Evolutionary conservation across 1,139 yeast genomes (phyloP), one percentile per base, ranked within the genome.

Genomic region (Blastobotrys proliferans): DNA sequence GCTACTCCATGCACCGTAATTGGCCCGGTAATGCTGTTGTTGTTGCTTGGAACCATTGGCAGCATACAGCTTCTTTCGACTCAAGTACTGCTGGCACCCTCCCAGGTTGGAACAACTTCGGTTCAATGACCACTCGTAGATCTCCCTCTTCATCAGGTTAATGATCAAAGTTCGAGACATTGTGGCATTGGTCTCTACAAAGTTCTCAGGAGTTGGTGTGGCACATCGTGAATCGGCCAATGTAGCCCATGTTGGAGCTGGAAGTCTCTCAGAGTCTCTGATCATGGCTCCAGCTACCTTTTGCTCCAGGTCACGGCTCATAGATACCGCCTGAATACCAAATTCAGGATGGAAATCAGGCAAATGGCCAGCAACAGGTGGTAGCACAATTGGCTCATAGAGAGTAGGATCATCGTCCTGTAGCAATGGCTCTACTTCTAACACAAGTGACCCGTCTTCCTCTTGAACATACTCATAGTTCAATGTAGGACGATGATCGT

Each of bases 291-390:
- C 33, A 9, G 49, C 43, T 32, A 58, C 51, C 22, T 50, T 50
- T 13, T 49, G 54, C 31, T 56, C 60, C 19, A 57, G 48, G n/a
- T 53, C 59, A 6, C 48, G 46, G 17, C 51, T 41, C 22, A 46
- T 38, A 4, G 58, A 52, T 16, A 56, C 55, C 4, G 58, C 61
- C 35, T 58, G 63, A 3, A 58, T 37, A 11, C 49, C 40, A 40
- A 58, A 58, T 18, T 57, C 62, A 2, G 63, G 62, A 41, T 56
- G 62, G 39, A 56, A 52, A 27, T 56, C 59, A 1, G 56, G 47
- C 21, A 55, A 42, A 38, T 56, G 57, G 4, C 63, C 63, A 1
- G 58, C 61, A 10, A 58, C 47, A 3, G 59, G 55, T 2, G 61
- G 58, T 5, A 58, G 48, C 9, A 53, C 51, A 24, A 52, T 46